Evolutionary conservation across 331 rosid species (phyloP).

Genomic region (Cydonia oblonga): DNA sequence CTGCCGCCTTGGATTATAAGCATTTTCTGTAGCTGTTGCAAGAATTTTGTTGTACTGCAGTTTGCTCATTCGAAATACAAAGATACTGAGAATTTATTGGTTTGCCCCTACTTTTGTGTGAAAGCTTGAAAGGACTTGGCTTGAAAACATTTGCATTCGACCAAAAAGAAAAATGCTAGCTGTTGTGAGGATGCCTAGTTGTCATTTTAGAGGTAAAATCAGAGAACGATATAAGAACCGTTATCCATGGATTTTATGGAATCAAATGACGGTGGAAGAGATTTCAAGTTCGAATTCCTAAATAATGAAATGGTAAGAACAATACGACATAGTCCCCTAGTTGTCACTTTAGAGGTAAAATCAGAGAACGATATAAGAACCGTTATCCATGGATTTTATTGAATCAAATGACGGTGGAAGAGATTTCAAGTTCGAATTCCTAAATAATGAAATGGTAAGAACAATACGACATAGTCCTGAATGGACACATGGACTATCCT

Average conservation of each 20-base stretch:
- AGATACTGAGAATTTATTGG: neutral
- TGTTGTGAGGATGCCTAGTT: neutral
- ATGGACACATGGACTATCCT: neutral
- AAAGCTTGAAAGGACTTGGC: neutral
- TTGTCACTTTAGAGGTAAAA: too few species aligned
- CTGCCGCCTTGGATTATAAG: conserved; percentile 64
- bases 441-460: too few species aligned
- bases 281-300: neutral
- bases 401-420: too few species aligned
- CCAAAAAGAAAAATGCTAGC: neutral
- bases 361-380: too few species aligned
- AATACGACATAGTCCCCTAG: neutral
- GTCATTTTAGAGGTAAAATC: too few species aligned
- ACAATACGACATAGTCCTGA: neutral
- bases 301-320: too few species aligned
- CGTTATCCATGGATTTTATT: neutral
- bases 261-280: too few species aligned
- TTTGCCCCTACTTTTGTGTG: neutral
- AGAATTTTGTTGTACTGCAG: neutral
- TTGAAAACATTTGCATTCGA: neutral
- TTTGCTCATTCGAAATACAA: neutral
- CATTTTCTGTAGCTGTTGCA: neutral
- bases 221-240: neutral
- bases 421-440: neutral
- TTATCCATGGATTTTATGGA: neutral